Percentiles rank a stretch among this genome's conserved stretches.
Evolutionary conservation across 495 filamentous ascomycete genomes (phyloP).

Genomic region (Tuber umbilicatum): DNA sequence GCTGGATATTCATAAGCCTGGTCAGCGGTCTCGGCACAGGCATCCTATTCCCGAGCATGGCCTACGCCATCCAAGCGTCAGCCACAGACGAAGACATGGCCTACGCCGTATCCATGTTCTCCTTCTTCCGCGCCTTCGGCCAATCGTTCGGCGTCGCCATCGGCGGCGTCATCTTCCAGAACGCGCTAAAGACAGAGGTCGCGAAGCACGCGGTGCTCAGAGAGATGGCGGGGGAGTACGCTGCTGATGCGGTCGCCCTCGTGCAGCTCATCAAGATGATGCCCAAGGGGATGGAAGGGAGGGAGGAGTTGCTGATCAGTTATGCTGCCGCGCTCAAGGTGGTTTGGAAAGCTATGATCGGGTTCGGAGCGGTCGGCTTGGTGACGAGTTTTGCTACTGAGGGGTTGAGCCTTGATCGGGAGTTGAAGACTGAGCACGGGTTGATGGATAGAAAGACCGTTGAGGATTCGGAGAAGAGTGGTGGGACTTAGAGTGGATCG

Average conservation of each 20-base stretch:
- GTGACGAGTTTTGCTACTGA: constrained; percentile 49
- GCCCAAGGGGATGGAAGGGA: constrained; percentile 46
- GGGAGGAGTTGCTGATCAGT: constrained; percentile 48
- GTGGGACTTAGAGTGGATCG: neutral
- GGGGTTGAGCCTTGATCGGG: constrained; percentile 52
- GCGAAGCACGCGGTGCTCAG: constrained; percentile 45
- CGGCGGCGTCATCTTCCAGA: constrained; percentile 55
- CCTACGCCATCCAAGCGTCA: constrained; percentile 49
- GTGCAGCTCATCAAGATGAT: constrained; percentile 56
- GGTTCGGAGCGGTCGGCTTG: constrained; percentile 49
- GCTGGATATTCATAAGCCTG: constrained; percentile 52
- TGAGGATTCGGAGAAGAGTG: constrained; percentile 17
- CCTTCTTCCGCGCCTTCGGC: constrained; percentile 56
- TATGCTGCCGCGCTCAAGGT: constrained; percentile 54
- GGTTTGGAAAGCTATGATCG: constrained; percentile 55
- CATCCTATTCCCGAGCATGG: constrained; percentile 50
- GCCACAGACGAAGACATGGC: constrained; percentile 48
- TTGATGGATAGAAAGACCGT: constrained; percentile 44
- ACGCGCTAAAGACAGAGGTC: constrained; percentile 51
- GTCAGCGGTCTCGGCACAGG: constrained; percentile 53
- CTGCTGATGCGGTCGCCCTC: constrained; percentile 54
- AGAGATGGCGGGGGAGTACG: constrained; percentile 47
- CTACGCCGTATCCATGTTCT: constrained; percentile 54
- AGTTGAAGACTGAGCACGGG: constrained; percentile 48
- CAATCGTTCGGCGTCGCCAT: constrained; percentile 50